phyloP scores from a whole-genome alignment of 768 basidiomycete species.

The Mycena galericulata region DNA sequence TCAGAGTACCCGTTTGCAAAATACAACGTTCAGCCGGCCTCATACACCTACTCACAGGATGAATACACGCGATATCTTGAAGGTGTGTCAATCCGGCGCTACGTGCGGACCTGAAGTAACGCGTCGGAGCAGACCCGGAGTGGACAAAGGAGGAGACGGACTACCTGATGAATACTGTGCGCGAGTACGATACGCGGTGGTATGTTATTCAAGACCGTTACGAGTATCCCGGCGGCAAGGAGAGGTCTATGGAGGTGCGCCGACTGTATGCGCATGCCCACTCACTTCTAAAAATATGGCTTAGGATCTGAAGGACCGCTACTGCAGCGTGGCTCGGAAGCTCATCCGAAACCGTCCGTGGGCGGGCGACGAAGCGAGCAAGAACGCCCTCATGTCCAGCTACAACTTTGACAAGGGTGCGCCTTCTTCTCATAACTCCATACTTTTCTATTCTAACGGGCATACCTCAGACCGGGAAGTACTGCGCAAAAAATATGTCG shows the following conservation, averaged over 20 bases:
- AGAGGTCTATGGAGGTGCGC: conserved; percentile 78
- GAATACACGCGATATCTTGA: conserved; percentile 88
- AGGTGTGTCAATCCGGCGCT: conserved; percentile 56
- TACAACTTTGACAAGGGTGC: conserved; percentile 92
- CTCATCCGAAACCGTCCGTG: conserved; percentile 88
- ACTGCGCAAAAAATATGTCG: conserved; percentile 88
- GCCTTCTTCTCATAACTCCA: conserved; percentile 21
- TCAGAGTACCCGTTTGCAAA: conserved; percentile 85
- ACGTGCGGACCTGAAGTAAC: background rate
- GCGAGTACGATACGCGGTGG: conserved; percentile 90
- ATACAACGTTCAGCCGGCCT: conserved; percentile 78
- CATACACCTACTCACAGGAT: conserved; percentile 83
- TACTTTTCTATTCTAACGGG: conserved; percentile 9
- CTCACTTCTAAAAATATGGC: background rate
- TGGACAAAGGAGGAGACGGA: conserved; percentile 97
- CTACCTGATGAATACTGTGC: conserved; percentile 85
- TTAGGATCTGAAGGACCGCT: conserved; percentile 94
- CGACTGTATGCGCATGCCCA: background rate
- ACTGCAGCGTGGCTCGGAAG: conserved; percentile 91
- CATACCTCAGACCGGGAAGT: conserved; percentile 78
- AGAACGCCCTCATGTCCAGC: conserved; percentile 72
- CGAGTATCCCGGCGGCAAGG: conserved; percentile 68
- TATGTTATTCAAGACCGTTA: conserved; percentile 93
- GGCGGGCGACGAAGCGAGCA: conserved; percentile 82
- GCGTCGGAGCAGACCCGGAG: conserved; percentile 69